Conservation (phyloP, 1,284 basidiomycete species). For the Trametes pubescens region DNA sequence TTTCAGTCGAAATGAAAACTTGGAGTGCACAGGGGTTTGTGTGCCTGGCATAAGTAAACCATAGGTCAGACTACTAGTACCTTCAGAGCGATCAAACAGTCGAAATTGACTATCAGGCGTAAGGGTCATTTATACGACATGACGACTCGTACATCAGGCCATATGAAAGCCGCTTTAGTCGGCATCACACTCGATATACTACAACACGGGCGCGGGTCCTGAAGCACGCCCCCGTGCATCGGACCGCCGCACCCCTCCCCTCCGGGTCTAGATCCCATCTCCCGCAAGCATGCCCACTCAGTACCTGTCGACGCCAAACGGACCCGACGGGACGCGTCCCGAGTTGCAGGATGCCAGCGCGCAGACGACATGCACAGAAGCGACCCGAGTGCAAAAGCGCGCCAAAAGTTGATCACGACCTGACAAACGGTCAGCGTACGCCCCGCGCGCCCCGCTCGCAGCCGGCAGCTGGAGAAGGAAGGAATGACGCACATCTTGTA, state of each 20-base stretch:
- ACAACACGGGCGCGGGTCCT: not conserved
- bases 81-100: too few species aligned
- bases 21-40: too few species aligned
- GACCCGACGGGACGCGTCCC: constrained; percentile 3
- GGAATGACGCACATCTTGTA: constrained; percentile 81
- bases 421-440: constrained; percentile 73
- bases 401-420: constrained; percentile 61
- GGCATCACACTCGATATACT: too few species aligned
- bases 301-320: not conserved
- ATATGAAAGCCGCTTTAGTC: too few species aligned
- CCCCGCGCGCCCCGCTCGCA: constrained; percentile 28
- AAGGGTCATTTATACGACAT: too few species aligned
- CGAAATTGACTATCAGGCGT: too few species aligned
- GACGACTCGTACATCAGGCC: too few species aligned
- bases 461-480: constrained; percentile 35
- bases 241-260: not conserved
- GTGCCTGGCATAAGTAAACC: too few species aligned
- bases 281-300: not conserved
- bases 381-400: not conserved
- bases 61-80: too few species aligned
- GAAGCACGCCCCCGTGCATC: not conserved
- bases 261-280: not conserved
- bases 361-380: not conserved
- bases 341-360: constrained; percentile 4
- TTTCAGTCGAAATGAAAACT: too few species aligned